A percentile compares a stretch with the other conserved stretches of the same genome.
phyloP scores from a whole-genome alignment of 805 yeast genomes.

The Sugiyamaella smithiae region DNA sequence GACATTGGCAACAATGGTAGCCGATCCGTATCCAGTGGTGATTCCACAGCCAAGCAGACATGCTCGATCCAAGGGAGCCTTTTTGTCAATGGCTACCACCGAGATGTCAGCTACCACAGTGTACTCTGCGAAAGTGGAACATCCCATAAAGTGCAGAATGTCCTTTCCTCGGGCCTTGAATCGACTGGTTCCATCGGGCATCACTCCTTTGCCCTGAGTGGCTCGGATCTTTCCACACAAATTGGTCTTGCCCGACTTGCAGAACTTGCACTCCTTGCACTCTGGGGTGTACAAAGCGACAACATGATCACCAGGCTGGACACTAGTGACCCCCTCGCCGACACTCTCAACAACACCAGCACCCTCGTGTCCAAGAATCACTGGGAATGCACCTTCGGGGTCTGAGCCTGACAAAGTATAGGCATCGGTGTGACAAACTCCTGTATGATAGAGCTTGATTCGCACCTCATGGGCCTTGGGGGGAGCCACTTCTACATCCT shows the following conservation, averaged over 20 bases:
- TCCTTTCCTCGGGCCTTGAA: constrained; percentile 75
- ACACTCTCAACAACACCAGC: constrained; percentile 95
- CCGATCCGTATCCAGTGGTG: constrained; percentile 98
- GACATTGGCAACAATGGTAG: constrained; percentile 88
- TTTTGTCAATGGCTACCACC: constrained; percentile 83
- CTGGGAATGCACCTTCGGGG: constrained; percentile 96
- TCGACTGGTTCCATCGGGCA: constrained; percentile 98
- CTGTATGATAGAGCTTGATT: constrained; percentile 80
- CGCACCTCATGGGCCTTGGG: constrained; percentile 98
- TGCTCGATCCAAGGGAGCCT: constrained; percentile 81
- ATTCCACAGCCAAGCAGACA: constrained; percentile 98
- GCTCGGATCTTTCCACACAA: constrained; percentile 94
- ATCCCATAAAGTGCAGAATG: constrained; percentile 93
- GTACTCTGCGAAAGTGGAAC: constrained; percentile 94
- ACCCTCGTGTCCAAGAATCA: constrained; percentile 94
- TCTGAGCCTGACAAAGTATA: constrained; percentile 92
- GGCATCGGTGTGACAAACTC: constrained; percentile 98
- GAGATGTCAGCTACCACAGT: constrained; percentile 98
- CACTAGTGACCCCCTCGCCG: constrained; percentile 90
- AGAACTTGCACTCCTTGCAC: constrained; percentile 92
- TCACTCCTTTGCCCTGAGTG: constrained; percentile 96
- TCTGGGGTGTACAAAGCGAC: constrained; percentile 96
- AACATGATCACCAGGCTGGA: constrained; percentile 91
- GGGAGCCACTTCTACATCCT: constrained; percentile 85
- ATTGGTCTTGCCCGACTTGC: constrained; percentile 93